Evolutionary conservation across 202 grass and related monocot species (phyloP), one percentile per base, ranked within the genome.

Genomic region (Eragrostis tef): DNA sequence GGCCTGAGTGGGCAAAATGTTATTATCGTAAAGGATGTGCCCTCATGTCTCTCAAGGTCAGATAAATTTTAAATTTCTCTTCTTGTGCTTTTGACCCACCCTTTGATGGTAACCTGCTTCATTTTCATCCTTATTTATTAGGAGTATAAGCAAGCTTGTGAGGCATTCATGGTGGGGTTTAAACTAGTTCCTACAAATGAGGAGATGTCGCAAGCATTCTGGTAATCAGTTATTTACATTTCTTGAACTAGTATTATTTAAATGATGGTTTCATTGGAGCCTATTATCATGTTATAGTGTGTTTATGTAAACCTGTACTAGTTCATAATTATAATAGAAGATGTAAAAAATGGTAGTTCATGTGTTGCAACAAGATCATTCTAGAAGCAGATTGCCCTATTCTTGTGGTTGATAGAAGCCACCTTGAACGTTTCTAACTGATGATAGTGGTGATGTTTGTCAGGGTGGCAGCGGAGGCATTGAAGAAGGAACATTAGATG

Each of bases 1-100:
- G 17, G 5, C 52, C 85, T 70, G 71, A 62, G 24, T 86, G 85
- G 85, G 1, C 21, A 29, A 86, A 86, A 76, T 78, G 71, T 63
- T 86, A 86, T 43, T 86, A 76, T 6, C 34, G 78, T 29, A 86
- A 86, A 81, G 84, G 84, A 50, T 11, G 62, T 0, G 71, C 84
- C 21, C 62, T 86, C 11, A 76, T 75, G 78, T 61, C 43, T 6
- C 79, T 87, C 48, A 71, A 58, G 86, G 79, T 87, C 63, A 72
- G 65, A 56, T 26, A 20, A 51, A 12, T 12, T 48, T 64, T 15
- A 31, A 25, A 19, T 45, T 25, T 7, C 36, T n/a, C n/a, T n/a
- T 74, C 0, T 71, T 50, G 1, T 70, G 19, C 13, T 64, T 64
- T 31, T 21, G 27, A 12, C 21, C 29, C 2, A 36, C 29, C 6